phyloP scores from a whole-genome alignment of 164 flowering plant species.

The Liriodendron chinense region DNA sequence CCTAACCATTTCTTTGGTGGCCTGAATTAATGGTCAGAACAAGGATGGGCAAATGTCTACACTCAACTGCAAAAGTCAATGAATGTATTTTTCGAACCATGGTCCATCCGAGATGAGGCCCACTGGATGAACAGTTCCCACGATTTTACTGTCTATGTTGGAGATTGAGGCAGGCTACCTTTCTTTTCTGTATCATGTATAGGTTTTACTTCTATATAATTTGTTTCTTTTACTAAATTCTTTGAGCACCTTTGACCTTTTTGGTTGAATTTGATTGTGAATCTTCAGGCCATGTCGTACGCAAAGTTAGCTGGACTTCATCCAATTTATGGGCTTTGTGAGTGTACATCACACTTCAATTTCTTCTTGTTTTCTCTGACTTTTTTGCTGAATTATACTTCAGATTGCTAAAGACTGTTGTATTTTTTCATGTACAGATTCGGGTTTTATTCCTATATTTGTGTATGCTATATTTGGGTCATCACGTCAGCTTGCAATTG shows the following conservation, averaged over 20 bases:
- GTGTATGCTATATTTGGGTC: constrained; percentile 94
- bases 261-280: constrained; percentile 23
- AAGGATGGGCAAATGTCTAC: no score
- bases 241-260: background rate
- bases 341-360: constrained; percentile 28
- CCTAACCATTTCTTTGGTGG: background rate
- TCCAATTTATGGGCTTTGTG: constrained; percentile 96
- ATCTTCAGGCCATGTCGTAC: constrained; percentile 91
- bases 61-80: no score
- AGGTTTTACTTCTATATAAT: no score
- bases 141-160: background rate
- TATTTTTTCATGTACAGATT: constrained; percentile 47
- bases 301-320: constrained; percentile 95
- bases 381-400: background rate
- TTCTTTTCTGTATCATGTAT: background rate
- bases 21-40: background rate
- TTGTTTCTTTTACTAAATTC: no score
- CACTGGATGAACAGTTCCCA: no score
- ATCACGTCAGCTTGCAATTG: constrained; percentile 97
- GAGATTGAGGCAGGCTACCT: background rate
- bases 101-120: no score
- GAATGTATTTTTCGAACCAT: no score
- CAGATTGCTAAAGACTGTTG: background rate
- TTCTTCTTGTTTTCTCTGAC: background rate
- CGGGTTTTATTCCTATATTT: constrained; percentile 89